phyloP scores from a whole-genome alignment of 192 early-diverging fungal genomes.

The Coemansia sp. region DNA sequence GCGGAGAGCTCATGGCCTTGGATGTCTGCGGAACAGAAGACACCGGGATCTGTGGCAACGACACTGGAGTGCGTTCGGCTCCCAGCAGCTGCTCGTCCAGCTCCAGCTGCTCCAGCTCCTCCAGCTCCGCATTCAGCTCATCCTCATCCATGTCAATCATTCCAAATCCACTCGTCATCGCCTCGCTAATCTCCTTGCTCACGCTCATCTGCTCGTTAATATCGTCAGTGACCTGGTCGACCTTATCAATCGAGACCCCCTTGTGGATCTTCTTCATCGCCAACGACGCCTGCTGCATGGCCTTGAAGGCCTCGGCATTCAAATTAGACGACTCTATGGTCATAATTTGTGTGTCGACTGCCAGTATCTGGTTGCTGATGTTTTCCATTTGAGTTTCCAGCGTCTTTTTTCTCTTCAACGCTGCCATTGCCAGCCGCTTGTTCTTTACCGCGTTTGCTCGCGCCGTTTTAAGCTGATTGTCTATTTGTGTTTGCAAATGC shows the following conservation, averaged over 20 bases:
- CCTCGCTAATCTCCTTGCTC: slow-evolving; percentile 90
- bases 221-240: slow-evolving; percentile 94
- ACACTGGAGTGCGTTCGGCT: slow-evolving; percentile 62
- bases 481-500: slow-evolving; percentile 82
- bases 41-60: slow-evolving; percentile 60
- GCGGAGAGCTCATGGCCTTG: no score
- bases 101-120: slow-evolving; percentile 91
- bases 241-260: slow-evolving; percentile 85
- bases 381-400: slow-evolving; percentile 84
- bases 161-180: slow-evolving; percentile 84
- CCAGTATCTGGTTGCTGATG: slow-evolving; percentile 82
- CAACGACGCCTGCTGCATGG: slow-evolving; percentile 86
- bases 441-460: slow-evolving; percentile 91
- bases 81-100: slow-evolving; percentile 80
- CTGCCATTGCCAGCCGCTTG: slow-evolving; percentile 79
- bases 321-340: slow-evolving; percentile 95
- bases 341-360: slow-evolving; percentile 92
- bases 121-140: slow-evolving; percentile 85
- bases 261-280: slow-evolving; percentile 92
- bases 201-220: slow-evolving; percentile 97
- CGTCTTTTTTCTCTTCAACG: slow-evolving; percentile 91
- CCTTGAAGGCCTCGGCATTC: slow-evolving; percentile 92
- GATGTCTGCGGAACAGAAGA: neutral
- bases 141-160: slow-evolving; percentile 89
- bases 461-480: slow-evolving; percentile 81